These are phyloP conservation scores for Vitis labrusca DNA, from an alignment of 164 flowering plant genomes.

Conservation along the genomic window DNA sequence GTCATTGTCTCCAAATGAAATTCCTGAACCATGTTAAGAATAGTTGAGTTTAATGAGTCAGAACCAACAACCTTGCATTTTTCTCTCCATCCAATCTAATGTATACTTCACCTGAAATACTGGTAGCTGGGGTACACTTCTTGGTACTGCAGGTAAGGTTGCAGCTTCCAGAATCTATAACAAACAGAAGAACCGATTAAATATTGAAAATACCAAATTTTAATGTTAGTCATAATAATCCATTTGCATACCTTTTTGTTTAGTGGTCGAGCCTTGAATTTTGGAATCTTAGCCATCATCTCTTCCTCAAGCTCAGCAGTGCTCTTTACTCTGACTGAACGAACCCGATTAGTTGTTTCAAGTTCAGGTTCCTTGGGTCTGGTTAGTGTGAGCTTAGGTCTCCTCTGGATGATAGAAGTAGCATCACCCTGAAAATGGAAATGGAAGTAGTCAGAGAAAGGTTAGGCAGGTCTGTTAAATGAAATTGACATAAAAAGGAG, in stretches of 20 bases:
- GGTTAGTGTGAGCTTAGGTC: slow-evolving; percentile 70
- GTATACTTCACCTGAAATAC: slow-evolving; percentile 69
- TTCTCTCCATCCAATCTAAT: neutral
- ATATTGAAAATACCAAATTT: too few relatives aligned
- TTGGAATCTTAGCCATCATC: slow-evolving; percentile 92
- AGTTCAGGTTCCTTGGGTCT: slow-evolving; percentile 86
- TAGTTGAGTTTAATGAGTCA: neutral
- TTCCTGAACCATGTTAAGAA: slow-evolving; percentile 44
- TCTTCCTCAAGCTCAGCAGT: slow-evolving; percentile 93
- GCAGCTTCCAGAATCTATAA: slow-evolving; percentile 78
- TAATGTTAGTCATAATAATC: too few relatives aligned
- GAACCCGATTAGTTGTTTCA: slow-evolving; percentile 75
- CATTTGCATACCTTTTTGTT: slow-evolving; percentile 70
- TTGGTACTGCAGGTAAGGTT: slow-evolving; percentile 58
- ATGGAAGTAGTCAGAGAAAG: neutral
- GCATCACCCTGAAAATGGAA: slow-evolving; percentile 34
- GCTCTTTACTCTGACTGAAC: slow-evolving; percentile 72
- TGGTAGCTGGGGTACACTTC: slow-evolving; percentile 73
- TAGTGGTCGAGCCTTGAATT: slow-evolving; percentile 88
- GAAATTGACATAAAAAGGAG: neutral
- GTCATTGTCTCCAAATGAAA: slow-evolving; percentile 85
- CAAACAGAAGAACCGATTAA: neutral
- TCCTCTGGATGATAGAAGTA: slow-evolving; percentile 39
- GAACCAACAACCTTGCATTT: too few relatives aligned
- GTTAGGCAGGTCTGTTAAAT: neutral